Base-by-base conservation (phyloP, 805 yeast genomes). In the Kregervanrija delftensis region DNA sequence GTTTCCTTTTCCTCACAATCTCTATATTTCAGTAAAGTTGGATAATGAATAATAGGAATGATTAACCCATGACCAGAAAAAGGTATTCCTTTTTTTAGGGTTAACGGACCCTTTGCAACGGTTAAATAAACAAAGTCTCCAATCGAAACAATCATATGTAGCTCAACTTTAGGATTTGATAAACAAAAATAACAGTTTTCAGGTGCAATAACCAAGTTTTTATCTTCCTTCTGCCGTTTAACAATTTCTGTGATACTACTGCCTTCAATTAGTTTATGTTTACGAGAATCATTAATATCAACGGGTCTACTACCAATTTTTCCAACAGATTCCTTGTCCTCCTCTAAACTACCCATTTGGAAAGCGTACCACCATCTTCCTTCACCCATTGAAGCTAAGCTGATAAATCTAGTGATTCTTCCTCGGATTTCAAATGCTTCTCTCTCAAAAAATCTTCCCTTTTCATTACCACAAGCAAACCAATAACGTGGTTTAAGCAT, bases 21-120 rank as follows among this genome's bases (percentile, higher is more conserved):
- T 41, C 52, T 46, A 51, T 53, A 53, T 51, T 57, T 51, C 33
- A 44, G 51, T 36, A 54, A 50, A 10, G 53, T 72, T 0, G 96
- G 74, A 8, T 69, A 67, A 59, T 89, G 97, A 15, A 81, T 79
- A 14, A 90, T 75, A 0, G 96, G 95, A 11, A 88, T 77, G 8
- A 90, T 71, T 37, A 89, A 67, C 16, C 86, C 86, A 66, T 89
- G 96, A 0, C 95, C 96, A 0, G 95, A 77, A 55, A 86, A 81
- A 8, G 68, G 65, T 3, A 73, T 62, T 9, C 47, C 45, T 10
- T 59, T 63, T 1, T 82, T 76, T 28, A 72, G 63, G 1, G 86
- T 76, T 14, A 89, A 63, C 0, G 97, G 96, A 0, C 97, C 97
- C 57, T 85, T 88, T 0, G 96, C 95, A 12, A 81, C 70, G 0